These are phyloP conservation scores for Coleophoma eucalyptorum DNA, from an alignment of 2,329 filamentous ascomycete genomes.

Conservation along the genomic window DNA sequence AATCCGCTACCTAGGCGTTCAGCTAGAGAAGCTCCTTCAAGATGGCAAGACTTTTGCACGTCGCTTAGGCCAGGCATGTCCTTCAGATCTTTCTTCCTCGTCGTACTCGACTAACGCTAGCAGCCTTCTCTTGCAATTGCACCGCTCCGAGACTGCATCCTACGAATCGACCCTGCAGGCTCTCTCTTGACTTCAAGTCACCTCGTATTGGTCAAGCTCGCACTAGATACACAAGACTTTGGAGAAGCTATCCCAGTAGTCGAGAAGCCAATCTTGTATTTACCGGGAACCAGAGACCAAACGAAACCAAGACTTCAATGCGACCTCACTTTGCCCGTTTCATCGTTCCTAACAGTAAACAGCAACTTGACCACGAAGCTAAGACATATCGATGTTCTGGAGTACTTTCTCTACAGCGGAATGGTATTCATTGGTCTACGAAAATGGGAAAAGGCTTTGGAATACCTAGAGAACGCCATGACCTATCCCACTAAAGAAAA, in stretches of 20 bases:
- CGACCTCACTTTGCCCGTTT: conserved; percentile 40
- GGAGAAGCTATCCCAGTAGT: conserved; percentile 56
- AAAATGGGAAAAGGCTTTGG: conserved; percentile 59
- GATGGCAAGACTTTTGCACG: conserved; percentile 20
- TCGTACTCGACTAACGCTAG: no score
- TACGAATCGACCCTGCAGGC: conserved; percentile 62
- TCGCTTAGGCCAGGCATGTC: background rate
- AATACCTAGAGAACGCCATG: conserved; percentile 61
- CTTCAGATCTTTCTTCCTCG: conserved; percentile 6
- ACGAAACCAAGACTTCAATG: conserved; percentile 36
- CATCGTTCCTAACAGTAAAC: conserved; percentile 54
- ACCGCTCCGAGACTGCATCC: conserved; percentile 42
- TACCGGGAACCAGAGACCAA: conserved; percentile 43
- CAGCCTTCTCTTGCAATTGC: conserved; percentile 20
- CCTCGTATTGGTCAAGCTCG: conserved; percentile 51
- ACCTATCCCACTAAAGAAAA: conserved; percentile 61
- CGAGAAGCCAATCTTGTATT: conserved; percentile 62
- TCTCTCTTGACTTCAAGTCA: conserved; percentile 65
- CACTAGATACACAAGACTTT: conserved; percentile 48
- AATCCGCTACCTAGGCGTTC: conserved; percentile 46
- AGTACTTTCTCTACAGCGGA: conserved; percentile 65
- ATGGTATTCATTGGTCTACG: conserved; percentile 58
- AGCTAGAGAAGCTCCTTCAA: conserved; percentile 41
- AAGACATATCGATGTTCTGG: conserved; percentile 50
- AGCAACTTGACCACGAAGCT: conserved; percentile 55